Evolutionary conservation across 139 green algal species (phyloP).

Genomic region (Coelastrella sp.): DNA sequence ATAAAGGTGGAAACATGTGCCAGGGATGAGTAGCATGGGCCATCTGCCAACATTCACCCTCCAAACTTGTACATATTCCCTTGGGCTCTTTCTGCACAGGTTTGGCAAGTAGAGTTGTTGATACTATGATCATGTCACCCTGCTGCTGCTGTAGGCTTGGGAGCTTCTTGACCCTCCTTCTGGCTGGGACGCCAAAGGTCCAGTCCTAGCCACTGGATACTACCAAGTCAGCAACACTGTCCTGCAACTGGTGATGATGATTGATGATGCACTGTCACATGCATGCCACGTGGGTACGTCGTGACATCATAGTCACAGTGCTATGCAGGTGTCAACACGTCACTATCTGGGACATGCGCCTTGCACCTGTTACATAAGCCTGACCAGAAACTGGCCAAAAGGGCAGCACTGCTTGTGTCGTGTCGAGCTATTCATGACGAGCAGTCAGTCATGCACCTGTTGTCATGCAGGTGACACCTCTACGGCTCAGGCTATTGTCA

Average conservation of each 20-base stretch:
- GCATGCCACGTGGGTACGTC: constrained; percentile 34
- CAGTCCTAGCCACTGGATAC: constrained; percentile 42
- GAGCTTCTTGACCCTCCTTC: constrained; percentile 45
- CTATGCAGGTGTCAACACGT: not conserved
- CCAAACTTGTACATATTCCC: not conserved
- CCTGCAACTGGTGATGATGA: constrained; percentile 37
- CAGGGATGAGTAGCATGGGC: no score
- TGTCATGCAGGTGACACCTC: constrained; percentile 29
- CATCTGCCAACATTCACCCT: no score
- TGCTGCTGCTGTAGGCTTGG: constrained; percentile 19
- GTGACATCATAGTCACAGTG: not conserved
- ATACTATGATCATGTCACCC: not conserved
- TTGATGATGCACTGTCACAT: constrained; percentile 42
- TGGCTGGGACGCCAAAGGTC: constrained; percentile 38
- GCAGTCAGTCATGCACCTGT: not conserved
- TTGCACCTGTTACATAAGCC: not conserved
- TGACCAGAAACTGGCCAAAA: not conserved
- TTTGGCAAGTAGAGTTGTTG: not conserved
- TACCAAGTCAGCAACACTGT: constrained; percentile 29
- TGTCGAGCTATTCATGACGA: not conserved
- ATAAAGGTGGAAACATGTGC: constrained; percentile 1
- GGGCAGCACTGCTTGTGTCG: not conserved
- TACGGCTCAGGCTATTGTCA: constrained; percentile 32
- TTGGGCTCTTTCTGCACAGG: not conserved
- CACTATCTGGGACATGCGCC: not conserved